Percentiles rank a stretch among this genome's conserved stretches.
These are phyloP conservation scores for Xylaria longipes DNA, from an alignment of 495 filamentous ascomycete genomes.

Conservation along the genomic window DNA sequence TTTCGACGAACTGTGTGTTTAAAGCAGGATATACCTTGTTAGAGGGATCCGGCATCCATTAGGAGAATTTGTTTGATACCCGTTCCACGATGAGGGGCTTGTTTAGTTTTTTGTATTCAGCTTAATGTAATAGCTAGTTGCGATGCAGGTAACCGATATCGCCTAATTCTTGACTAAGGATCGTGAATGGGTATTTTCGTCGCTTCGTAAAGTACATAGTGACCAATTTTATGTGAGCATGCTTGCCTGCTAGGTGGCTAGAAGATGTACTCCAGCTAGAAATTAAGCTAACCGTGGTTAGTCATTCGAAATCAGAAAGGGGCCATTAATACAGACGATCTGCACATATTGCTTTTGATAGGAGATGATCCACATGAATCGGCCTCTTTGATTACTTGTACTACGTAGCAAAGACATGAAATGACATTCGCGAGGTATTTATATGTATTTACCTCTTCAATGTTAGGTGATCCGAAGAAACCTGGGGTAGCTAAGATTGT, in stretches of 20 bases:
- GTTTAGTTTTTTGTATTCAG: not conserved
- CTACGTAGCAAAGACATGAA: not conserved
- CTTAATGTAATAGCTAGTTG: conserved; percentile 10
- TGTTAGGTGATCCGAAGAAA: not conserved
- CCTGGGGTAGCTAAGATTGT: not conserved
- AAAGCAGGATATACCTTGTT: not conserved
- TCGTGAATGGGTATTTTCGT: not conserved
- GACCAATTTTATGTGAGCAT: not conserved
- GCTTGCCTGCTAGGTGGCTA: not conserved
- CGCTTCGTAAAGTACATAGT: not conserved
- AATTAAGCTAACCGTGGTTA: not conserved
- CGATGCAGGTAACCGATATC: not conserved
- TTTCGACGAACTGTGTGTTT: not conserved
- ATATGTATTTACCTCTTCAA: not conserved
- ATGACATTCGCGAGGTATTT: no score
- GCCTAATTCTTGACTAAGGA: not conserved
- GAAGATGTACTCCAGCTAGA: not conserved
- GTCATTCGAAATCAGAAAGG: not conserved
- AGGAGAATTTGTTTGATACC: conserved; percentile 19
- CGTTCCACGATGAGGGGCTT: conserved; percentile 10
- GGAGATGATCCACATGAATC: not conserved
- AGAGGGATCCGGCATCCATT: not conserved
- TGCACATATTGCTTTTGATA: not conserved
- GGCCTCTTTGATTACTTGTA: not conserved
- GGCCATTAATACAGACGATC: no score